Conservation (phyloP, 441 rosid species). For the Euphorbia schlechtendalii region DNA sequence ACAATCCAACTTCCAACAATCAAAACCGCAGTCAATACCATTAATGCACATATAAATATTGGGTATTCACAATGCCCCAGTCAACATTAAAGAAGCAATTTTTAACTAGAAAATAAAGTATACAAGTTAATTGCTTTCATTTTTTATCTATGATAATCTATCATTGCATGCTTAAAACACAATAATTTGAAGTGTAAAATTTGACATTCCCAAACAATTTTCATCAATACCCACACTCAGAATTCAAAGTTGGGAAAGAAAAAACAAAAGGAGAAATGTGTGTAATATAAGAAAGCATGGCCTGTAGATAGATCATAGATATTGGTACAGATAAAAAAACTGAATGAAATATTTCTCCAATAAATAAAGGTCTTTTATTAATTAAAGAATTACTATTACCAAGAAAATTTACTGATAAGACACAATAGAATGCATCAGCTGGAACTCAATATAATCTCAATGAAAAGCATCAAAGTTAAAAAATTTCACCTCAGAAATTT, state of each 20-base stretch:
- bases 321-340: not conserved
- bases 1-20: conserved; percentile 21
- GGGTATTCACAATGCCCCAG: not conserved
- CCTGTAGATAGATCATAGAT: not conserved
- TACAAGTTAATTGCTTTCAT: not conserved
- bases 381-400: not conserved
- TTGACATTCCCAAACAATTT: not conserved
- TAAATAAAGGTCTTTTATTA: not conserved
- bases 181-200: not conserved
- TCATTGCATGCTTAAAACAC: not conserved
- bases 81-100: not conserved
- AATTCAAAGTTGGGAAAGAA: not conserved
- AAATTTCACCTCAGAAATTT: conserved; percentile 67
- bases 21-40: not conserved
- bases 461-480: not conserved
- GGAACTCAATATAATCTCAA: conserved; percentile 1
- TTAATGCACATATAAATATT: not conserved
- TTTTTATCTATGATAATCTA: conserved; percentile 4
- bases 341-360: not conserved
- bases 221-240: not conserved
- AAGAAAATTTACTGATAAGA: not conserved
- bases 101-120: too few species aligned
- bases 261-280: too few species aligned
- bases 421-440: not conserved
- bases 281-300: not conserved